Evolutionary conservation across 2,329 filamentous ascomycete genomes (phyloP), one percentile per base, ranked within the genome.

Genomic region (Colletotrichum falcatum): DNA sequence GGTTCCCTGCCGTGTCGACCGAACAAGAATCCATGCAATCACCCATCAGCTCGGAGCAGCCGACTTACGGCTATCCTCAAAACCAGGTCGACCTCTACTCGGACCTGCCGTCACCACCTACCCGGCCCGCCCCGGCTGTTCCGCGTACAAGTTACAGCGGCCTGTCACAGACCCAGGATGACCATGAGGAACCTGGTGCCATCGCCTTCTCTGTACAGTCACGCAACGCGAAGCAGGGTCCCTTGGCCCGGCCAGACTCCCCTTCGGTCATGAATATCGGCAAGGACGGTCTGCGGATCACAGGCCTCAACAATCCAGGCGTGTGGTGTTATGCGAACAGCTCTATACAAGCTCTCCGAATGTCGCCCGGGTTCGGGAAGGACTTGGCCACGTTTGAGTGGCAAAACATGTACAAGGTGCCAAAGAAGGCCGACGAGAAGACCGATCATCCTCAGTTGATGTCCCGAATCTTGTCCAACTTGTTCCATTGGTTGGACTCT

Each of bases 271-370:
- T 8, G 18, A 54, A 48, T 33, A 5, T 46, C 2, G 44, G 53
- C 53, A 69, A 71, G 49, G 68, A 71, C 23, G 81, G 79, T 60
- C 84, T 35, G 82, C 82, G 79, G 83, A 89, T 75, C 87, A 92
- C 93, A 14, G 95, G 95, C 0, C 85, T 98, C 16, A 83, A 90
- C 69, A 98, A 98, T 75, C 93, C 94, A 49, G 89, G 90, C 1
- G 91, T 92, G 56, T 95, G 92, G 74, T 98, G 95, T 79, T 98
- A 97, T 78, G 94, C 96, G 85, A 98, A 97, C 80, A 91, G 94
- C n/a, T 91, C 91, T 0, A 84, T 98, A 33, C 95, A 98, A 80
- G 92, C 92, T 71, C 83, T 98, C 23, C 92, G 93, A 69, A 91
- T 91, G 1, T 95, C 94, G 0, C 77, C 88, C 77, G 81, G 89